Percentiles rank a stretch among this genome's conserved stretches.
These are phyloP conservation scores for Neurospora terricola DNA, from an alignment of 495 filamentous ascomycete genomes.

Conservation along the genomic window DNA sequence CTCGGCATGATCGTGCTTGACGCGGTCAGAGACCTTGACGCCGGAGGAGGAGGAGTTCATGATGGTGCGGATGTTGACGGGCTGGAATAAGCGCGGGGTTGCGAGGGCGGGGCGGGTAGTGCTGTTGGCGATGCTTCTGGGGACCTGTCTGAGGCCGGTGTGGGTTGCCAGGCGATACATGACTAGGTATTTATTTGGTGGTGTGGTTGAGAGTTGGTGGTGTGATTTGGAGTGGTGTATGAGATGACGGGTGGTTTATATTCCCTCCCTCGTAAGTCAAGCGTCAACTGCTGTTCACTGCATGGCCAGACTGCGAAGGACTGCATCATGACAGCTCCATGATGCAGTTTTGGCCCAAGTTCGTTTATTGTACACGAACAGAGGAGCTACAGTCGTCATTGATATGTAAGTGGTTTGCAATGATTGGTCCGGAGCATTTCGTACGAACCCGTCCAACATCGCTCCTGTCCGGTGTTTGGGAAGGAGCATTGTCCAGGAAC, in stretches of 20 bases:
- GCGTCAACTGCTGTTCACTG: not conserved
- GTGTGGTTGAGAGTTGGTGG: not conserved
- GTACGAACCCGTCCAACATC: not conserved
- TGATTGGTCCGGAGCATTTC: not conserved
- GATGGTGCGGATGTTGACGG: not conserved
- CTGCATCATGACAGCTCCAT: not conserved
- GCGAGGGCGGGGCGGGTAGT: not conserved
- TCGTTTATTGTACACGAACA: not conserved
- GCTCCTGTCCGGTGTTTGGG: not conserved
- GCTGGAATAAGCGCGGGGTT: not conserved
- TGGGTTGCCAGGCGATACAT: not conserved
- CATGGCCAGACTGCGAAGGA: not conserved
- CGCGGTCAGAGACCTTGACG: slow-evolving; percentile 35
- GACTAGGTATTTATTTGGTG: not conserved
- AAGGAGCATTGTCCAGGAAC: not conserved
- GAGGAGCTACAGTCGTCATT: not conserved
- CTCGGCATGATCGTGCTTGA: slow-evolving; percentile 55
- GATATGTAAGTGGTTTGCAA: not conserved
- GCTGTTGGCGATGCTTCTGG: not conserved
- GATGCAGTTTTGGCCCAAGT: not conserved
- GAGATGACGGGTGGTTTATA: not conserved
- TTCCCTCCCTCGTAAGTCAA: not conserved
- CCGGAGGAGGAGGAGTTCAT: not conserved
- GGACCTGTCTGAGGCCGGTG: not conserved
- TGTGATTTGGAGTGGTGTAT: not conserved